phyloP scores from a whole-genome alignment of 2,329 filamentous ascomycete species.

The Dothideomycetes sp. region DNA sequence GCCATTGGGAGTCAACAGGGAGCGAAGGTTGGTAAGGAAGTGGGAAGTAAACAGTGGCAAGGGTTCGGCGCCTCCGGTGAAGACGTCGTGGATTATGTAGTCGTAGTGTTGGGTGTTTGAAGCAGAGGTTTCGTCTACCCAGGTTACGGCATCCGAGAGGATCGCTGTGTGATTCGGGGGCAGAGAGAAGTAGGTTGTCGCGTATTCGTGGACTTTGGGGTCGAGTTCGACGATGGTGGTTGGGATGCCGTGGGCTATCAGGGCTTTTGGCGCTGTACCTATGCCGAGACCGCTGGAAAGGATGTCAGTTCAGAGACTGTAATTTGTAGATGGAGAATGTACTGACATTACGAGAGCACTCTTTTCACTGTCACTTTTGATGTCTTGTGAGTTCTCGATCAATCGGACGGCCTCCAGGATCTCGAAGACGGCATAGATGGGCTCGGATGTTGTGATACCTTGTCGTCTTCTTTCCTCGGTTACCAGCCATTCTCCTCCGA shows the following conservation, averaged over 20 bases:
- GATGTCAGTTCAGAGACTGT: background rate
- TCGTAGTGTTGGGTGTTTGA: constrained; percentile 50
- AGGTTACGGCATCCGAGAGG: constrained; percentile 74
- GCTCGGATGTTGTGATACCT: constrained; percentile 57
- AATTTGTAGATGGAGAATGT: background rate
- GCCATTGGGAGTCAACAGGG: constrained; percentile 66
- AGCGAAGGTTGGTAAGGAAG: constrained; percentile 63
- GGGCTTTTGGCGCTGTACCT: constrained; percentile 77
- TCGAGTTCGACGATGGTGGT: constrained; percentile 96
- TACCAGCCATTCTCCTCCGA: constrained; percentile 84
- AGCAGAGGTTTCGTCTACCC: constrained; percentile 34
- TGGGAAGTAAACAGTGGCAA: constrained; percentile 77
- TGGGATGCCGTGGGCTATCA: constrained; percentile 79
- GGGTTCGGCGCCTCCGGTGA: constrained; percentile 91
- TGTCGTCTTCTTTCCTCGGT: constrained; percentile 31
- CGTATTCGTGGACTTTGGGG: constrained; percentile 76
- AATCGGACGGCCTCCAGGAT: constrained; percentile 89
- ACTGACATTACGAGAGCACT: constrained; percentile 78
- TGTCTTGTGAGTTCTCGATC: constrained; percentile 44
- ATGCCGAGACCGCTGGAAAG: constrained; percentile 69
- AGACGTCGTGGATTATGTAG: constrained; percentile 96
- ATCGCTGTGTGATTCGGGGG: constrained; percentile 68
- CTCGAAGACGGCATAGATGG: constrained; percentile 91
- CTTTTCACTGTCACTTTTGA: constrained; percentile 54
- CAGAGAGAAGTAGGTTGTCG: constrained; percentile 72